These are phyloP conservation scores for Xylaria palmicola DNA, from an alignment of 495 filamentous ascomycete genomes.

Conservation along the genomic window DNA sequence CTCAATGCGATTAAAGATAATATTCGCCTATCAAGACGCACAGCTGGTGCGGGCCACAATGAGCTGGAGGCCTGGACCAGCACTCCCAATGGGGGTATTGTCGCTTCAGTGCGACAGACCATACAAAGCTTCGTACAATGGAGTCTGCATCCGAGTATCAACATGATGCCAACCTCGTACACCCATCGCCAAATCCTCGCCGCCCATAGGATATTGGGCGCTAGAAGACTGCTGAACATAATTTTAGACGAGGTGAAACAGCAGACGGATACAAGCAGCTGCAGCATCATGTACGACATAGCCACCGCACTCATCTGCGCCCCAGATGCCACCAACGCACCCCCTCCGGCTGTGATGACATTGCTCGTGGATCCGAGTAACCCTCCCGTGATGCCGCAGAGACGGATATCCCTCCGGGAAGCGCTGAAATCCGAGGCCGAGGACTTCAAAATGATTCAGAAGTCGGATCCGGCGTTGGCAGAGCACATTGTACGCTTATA, in stretches of 20 bases:
- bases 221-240: slow-evolving; percentile 56
- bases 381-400: slow-evolving; percentile 30
- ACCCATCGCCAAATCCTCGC: slow-evolving; percentile 72
- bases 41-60: slow-evolving; percentile 61
- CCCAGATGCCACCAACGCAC: slow-evolving; percentile 52
- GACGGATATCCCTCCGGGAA: slow-evolving; percentile 57
- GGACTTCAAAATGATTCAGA: slow-evolving; percentile 59
- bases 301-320: slow-evolving; percentile 71
- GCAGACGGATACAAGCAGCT: slow-evolving; percentile 49
- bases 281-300: slow-evolving; percentile 70
- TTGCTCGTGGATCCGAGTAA: slow-evolving; percentile 26
- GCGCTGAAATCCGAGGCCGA: slow-evolving; percentile 64
- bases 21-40: slow-evolving; percentile 61
- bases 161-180: slow-evolving; percentile 69
- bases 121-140: slow-evolving; percentile 71
- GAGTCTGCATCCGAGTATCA: slow-evolving; percentile 63
- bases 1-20: slow-evolving; percentile 68
- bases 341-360: slow-evolving; percentile 39
- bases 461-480: slow-evolving; percentile 59
- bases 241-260: slow-evolving; percentile 70
- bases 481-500: slow-evolving; percentile 73
- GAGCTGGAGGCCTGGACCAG: slow-evolving; percentile 78
- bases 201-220: slow-evolving; percentile 67
- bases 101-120: slow-evolving; percentile 60
- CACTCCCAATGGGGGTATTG: slow-evolving; percentile 58